Evolutionary conservation across 805 yeast genomes (phyloP).

Genomic region (Wickerhamiella parazyma): DNA sequence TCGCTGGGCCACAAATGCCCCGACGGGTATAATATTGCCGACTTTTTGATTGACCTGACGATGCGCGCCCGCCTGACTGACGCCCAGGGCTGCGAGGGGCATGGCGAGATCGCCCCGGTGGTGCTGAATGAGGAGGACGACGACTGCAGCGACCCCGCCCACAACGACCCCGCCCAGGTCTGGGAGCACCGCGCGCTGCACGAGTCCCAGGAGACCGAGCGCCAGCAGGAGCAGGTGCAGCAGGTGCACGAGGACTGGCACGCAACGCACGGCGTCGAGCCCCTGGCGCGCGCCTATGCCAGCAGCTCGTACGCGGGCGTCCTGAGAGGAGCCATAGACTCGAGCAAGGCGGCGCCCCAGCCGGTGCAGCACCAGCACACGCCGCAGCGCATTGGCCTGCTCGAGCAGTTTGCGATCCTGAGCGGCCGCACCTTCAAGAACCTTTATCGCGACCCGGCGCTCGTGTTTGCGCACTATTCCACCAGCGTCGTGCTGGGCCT

Average conservation of each 20-base stretch:
- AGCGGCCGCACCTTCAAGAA: constrained; percentile 84
- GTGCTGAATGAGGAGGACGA: constrained; percentile 1
- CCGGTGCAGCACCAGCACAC: constrained; percentile 10
- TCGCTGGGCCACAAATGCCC: constrained; percentile 75
- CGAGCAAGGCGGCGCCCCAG: constrained; percentile 2
- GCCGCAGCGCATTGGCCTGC: constrained; percentile 41
- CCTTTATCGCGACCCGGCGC: constrained; percentile 79
- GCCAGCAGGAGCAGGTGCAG: neutral
- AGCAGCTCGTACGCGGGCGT: constrained; percentile 12
- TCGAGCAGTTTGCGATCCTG: constrained; percentile 56
- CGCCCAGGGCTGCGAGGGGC: neutral
- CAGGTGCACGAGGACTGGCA: constrained; percentile 10
- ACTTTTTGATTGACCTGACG: constrained; percentile 80
- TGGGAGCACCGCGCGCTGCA: constrained; percentile 20
- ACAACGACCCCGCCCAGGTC: constrained; percentile 14
- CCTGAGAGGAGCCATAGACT: constrained; percentile 19
- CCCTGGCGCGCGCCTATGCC: constrained; percentile 23
- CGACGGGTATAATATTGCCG: constrained; percentile 83
- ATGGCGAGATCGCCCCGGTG: neutral
- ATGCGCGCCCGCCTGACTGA: constrained; percentile 34
- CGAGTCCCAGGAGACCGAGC: neutral
- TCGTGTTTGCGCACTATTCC: constrained; percentile 73
- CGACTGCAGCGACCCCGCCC: constrained; percentile 16
- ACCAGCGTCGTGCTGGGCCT: constrained; percentile 64
- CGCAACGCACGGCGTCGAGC: constrained; percentile 20